phyloP scores from a whole-genome alignment of 1,139 yeast genomes.

The Kodamaea sp. region DNA sequence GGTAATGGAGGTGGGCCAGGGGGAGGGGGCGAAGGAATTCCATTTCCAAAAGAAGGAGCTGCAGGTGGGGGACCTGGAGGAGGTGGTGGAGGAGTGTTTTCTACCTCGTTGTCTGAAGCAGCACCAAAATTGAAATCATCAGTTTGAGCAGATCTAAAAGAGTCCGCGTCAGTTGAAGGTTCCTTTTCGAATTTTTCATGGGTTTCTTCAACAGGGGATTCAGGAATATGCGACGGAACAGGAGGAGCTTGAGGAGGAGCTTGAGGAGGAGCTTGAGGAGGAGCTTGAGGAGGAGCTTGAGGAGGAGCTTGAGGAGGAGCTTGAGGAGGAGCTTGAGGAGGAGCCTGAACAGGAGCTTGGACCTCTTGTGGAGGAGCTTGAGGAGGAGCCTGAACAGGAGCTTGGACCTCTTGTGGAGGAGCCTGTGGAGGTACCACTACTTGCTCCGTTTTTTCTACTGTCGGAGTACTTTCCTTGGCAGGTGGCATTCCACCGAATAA shows the following conservation, averaged over 20 bases:
- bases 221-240: neutral
- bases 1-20: conserved; percentile 29
- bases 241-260: conserved; percentile 4
- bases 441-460: conserved; percentile 10
- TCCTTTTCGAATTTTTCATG: conserved; percentile 1
- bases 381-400: conserved; percentile 1
- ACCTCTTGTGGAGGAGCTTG: neutral
- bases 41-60: conserved; percentile 24
- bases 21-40: conserved; percentile 25
- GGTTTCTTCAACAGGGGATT: conserved; percentile 1
- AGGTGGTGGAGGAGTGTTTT: conserved; percentile 10
- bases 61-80: conserved; percentile 16
- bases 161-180: conserved; percentile 9
- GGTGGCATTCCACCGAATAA: conserved; percentile 61
- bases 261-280: neutral
- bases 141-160: conserved; percentile 10
- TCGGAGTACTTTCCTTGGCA: conserved; percentile 14
- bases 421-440: conserved; percentile 5
- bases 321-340: neutral
- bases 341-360: neutral
- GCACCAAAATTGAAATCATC: neutral
- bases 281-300: no score
- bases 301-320: no score
- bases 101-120: neutral
- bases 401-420: neutral